A percentile compares a stretch with the other conserved stretches of the same genome.
Conservation (phyloP, 106 monocot genomes). For the Acanthochlamys bracteata region DNA sequence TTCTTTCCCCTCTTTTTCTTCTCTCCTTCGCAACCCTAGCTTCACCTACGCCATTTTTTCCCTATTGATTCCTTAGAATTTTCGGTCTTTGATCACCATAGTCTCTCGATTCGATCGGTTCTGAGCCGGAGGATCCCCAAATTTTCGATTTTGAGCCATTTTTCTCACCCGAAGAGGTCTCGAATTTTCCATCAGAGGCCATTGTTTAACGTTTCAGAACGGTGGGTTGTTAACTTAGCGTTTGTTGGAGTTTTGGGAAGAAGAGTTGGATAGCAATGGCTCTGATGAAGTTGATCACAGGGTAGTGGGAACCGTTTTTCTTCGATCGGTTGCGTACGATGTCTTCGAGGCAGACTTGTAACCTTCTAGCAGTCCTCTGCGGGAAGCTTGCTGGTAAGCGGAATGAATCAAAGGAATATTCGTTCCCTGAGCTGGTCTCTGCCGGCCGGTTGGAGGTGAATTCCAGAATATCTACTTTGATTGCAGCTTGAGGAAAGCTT, state of each 20-base stretch:
- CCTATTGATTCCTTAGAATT: no score
- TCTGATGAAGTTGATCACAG: not conserved
- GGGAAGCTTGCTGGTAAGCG: conserved; percentile 30
- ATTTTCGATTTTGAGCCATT: not conserved
- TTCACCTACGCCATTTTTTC: no score
- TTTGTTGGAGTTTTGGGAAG: not conserved
- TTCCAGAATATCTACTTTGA: not conserved
- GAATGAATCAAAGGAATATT: conserved; percentile 27
- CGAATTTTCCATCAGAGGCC: no score
- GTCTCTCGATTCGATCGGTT: not conserved
- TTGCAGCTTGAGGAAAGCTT: not conserved
- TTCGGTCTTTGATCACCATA: no score
- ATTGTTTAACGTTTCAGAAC: no score
- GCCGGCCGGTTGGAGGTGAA: conserved; percentile 77
- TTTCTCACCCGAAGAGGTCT: not conserved
- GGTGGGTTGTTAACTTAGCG: not conserved
- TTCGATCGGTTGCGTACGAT: conserved; percentile 55
- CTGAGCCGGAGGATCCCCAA: not conserved
- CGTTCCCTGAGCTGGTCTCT: conserved; percentile 71
- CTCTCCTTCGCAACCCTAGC: no score
- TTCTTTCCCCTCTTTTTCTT: no score
- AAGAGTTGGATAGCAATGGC: not conserved
- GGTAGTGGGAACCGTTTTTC: not conserved
- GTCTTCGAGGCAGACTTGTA: conserved; percentile 46
- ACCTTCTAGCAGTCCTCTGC: conserved; percentile 72